Evolutionary conservation across 2,329 filamentous ascomycete genomes (phyloP).

Genomic region (Penicillium griseofulvum): DNA sequence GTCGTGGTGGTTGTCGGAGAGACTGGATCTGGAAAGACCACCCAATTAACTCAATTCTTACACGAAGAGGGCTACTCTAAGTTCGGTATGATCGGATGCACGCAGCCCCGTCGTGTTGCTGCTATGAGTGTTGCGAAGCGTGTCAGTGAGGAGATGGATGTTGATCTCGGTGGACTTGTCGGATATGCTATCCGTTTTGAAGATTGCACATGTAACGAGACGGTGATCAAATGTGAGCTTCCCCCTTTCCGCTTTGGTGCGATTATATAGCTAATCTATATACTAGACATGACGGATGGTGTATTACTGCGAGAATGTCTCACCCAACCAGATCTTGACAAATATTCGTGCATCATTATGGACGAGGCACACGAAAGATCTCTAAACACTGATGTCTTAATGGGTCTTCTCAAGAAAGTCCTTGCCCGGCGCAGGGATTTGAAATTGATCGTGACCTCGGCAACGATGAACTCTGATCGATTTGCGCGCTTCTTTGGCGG

Average conservation of each 20-base stretch:
- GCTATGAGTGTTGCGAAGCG: slow-evolving; percentile 99
- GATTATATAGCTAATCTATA: slow-evolving; percentile 7
- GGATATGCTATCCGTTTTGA: slow-evolving; percentile 98
- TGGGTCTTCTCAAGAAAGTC: slow-evolving; percentile 98
- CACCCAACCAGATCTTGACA: slow-evolving; percentile 87
- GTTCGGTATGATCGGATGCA: slow-evolving; percentile 88
- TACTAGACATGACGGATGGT: slow-evolving; percentile 86
- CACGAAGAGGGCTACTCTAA: slow-evolving; percentile 92
- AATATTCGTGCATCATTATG: slow-evolving; percentile 99
- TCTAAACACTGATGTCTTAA: slow-evolving; percentile 92
- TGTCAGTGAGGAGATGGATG: slow-evolving; percentile 98
- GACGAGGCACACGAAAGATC: slow-evolving; percentile 97
- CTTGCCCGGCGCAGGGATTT: slow-evolving; percentile 82
- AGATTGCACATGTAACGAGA: slow-evolving; percentile 94
- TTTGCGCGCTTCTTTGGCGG: slow-evolving; percentile 96
- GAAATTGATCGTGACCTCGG: slow-evolving; percentile 95
- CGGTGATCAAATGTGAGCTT: slow-evolving; percentile 75
- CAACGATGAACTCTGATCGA: slow-evolving; percentile 95
- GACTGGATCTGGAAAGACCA: slow-evolving; percentile 96
- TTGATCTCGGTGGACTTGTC: slow-evolving; percentile 79
- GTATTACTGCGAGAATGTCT: slow-evolving; percentile 90
- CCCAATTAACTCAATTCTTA: slow-evolving; percentile 92
- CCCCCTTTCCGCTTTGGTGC: background rate
- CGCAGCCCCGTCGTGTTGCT: slow-evolving; percentile 91
- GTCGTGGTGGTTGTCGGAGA: slow-evolving; percentile 96